Base-by-base conservation (phyloP, 2,329 filamentous ascomycete species). In the Ophiostoma novo-ulmi region DNA sequence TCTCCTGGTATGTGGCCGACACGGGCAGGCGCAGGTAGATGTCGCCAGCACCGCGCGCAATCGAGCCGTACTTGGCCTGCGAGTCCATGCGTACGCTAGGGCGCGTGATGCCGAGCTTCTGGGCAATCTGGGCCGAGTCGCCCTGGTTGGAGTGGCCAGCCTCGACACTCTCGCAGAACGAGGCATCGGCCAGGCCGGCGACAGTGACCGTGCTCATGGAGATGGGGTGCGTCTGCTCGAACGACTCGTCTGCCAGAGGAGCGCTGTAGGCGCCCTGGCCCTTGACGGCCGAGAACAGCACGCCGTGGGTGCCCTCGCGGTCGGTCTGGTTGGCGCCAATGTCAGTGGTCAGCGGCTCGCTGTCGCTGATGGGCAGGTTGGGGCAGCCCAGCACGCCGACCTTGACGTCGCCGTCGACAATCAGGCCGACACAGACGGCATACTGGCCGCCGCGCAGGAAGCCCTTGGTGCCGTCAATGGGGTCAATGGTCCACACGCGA, bases 381-480 rank as follows among this genome's bases (percentile, higher is more conserved):
- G 95, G 95, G 81, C 94, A 97, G 73, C 93, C 96, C 71, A 99
- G 87, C 65, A 97, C 95, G 75, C 95, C 95, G 73, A 97, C 92
- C 79, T 94, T 93, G 76, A 98, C 93, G 76, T 97, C 88, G 69
- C 94, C 95, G 77, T 98, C 93, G 38, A 97, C 91, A 82, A 99
- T 90, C 76, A 99, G 84, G 48, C 88, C 95, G 5, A 99, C 86
- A 78, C 94, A 97, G 70, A 99, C 93, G 70, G 95, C 96, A 79
- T 99, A 99, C 82, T 99, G 95, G 55, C 94, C 96, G 69, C 95
- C 95, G 73, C 96, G 88, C 72, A 99, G 84, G 83, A 99, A 99
- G 39, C 95, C 96, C 82, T 97, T 97, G 70, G 95, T 99, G 75
- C 95, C 95, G 80, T 99, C 95, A 73, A 99, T 97, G 72, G 95